Evolutionary conservation across 192 early-diverging fungal genomes (phyloP), one percentile per base, ranked within the genome.

Genomic region (Coemansia brasiliensis): DNA sequence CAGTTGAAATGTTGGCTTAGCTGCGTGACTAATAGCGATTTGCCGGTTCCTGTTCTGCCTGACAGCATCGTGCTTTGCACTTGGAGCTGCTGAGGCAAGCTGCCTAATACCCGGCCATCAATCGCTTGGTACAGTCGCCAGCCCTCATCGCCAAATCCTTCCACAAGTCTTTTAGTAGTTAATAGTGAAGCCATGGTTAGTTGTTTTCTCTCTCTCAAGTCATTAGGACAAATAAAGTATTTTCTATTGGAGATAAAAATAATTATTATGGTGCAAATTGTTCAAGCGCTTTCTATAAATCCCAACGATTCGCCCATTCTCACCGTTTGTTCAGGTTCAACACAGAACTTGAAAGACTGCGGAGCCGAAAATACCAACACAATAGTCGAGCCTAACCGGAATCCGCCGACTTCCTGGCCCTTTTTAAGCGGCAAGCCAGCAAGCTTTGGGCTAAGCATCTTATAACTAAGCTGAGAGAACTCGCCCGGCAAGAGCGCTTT

Each of bases 301-400:
- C 91, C 91, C n/a, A 97, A 67, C 5, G 87, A 50, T 66, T 94
- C 78, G 22, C 96, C 96, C 83, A 94, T 87, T 54, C 86, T 83
- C 21, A 96, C 87, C 21, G 81, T 80, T 63, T 92, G 86, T 2
- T 88, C 91, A 5, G 82, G 82, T 50, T 83, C 66, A 4, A 94
- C 76, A 26, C 53, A 54, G 61, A 90, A 98, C 68, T 85, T 81
- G 78, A 97, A 97, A 13, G 82, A 63, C 20, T 80, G 43, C 2
- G 96, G 97, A 1, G 94, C 95, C 59, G 96, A 94, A 84, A 98
- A 99, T 41, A 99, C 93, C 22, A 99, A 76, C 5, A 98, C 94
- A 25, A 99, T 84, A 5, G 97, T 98, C 8, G 91, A 94, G 22
- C 97, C 97, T 11, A 99, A 80, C 50, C 82, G 85, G 77, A 99